Evolutionary conservation across 257 asterid genomes (phyloP).

Genomic region (Salvia hispanica): DNA sequence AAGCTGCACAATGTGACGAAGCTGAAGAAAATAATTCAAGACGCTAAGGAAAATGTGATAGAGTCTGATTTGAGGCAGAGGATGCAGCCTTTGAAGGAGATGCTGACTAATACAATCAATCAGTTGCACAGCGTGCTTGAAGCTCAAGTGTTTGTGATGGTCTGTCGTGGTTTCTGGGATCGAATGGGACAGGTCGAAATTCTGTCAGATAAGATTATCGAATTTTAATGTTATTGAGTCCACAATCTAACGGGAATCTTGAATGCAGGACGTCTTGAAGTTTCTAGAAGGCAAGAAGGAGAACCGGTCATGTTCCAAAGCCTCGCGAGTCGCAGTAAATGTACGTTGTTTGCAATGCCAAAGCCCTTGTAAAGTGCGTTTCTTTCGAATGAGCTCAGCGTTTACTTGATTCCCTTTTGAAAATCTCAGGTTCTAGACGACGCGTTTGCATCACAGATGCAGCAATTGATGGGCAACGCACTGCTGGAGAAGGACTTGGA

Average conservation of each 20-base stretch:
- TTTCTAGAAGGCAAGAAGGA: constrained; percentile 78
- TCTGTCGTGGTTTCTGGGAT: constrained; percentile 91
- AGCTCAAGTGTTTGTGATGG: constrained; percentile 70
- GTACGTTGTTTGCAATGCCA: constrained; percentile 49
- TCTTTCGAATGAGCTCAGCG: constrained; percentile 21
- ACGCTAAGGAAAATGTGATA: constrained; percentile 70
- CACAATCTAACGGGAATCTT: neutral
- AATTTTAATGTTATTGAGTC: neutral
- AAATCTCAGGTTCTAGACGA: constrained; percentile 73
- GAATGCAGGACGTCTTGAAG: constrained; percentile 75
- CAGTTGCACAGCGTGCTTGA: constrained; percentile 68
- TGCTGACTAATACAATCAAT: constrained; percentile 58
- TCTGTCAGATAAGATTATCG: neutral
- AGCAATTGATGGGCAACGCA: constrained; percentile 72
- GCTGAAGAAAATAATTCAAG: constrained; percentile 81
- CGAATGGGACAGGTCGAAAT: constrained; percentile 89
- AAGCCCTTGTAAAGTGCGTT: neutral
- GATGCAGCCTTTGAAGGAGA: constrained; percentile 88
- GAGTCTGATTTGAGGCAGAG: constrained; percentile 68
- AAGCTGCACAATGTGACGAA: constrained; percentile 75
- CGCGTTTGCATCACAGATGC: constrained; percentile 89
- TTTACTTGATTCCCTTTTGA: neutral
- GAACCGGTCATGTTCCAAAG: constrained; percentile 77
- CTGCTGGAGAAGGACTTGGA: constrained; percentile 80
- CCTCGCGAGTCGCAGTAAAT: constrained; percentile 77